Base-by-base conservation (phyloP, 1,284 basidiomycete genomes). In the Psilocybe mexicana region DNA sequence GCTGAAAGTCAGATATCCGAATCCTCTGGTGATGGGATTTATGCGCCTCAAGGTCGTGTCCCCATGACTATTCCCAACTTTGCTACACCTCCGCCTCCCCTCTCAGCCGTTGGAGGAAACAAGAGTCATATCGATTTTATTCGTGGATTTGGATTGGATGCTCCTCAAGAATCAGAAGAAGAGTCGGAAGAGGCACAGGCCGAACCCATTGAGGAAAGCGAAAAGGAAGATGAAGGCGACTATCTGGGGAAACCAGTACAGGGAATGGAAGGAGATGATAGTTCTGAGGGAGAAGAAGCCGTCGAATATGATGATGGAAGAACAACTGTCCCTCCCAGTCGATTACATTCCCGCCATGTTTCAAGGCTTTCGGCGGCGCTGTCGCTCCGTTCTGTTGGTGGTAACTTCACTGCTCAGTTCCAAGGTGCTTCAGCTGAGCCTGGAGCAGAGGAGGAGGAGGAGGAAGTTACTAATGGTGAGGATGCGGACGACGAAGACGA, bases 61-160 rank as follows among this genome's bases (percentile, higher is more conserved):
- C 85, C 85, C 24, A 66, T 83, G 47, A 70, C 76, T 43, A 68
- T 79, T 44, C 70, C 77, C 0, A 74, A 78, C 12, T 76, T 86
- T 49, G 79, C 30, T 33, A 33, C 76, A 14, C 79, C 81, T 12
- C 80, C 38, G 1, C 38, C 81, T 12, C 78, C 79, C 25, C 66
- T 78, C 14, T 68, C 72, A 18, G 59, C 72, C 51, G 75, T 69
- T 67, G 79, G 72, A 68, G 78, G 72, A 59, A 79, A 82, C 11
- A 79, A 81, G 62, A 84, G 79, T 56, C 79, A 84, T 30, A 85
- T 88, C 3, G 89, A 92, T 69, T 93, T 92, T 67, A 70, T 74
- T 56, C 82, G 86, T 61, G 90, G 90, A 2, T 93, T 92, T 70
- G 89, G 90, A 2, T 67, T 92, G 48, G 88, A 92, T 63, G 84